phyloP scores from a whole-genome alignment of 1,139 yeast species.

The Magnusiomyces suaveolens region DNA sequence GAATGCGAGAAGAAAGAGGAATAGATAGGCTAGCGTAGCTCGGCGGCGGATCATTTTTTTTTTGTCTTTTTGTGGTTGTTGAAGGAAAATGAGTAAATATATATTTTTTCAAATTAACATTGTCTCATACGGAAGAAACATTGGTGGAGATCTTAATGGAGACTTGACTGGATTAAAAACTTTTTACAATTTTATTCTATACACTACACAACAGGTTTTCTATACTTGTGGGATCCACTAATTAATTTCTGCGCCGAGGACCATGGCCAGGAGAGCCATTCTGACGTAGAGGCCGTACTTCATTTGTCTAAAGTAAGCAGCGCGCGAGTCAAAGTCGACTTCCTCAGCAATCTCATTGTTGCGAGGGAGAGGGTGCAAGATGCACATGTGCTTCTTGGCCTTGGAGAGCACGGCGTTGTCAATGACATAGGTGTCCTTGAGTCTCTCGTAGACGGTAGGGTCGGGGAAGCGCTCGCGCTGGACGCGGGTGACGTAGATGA shows the following conservation, averaged over 20 bases:
- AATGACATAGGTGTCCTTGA: conserved; percentile 85
- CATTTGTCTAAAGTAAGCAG: conserved; percentile 99
- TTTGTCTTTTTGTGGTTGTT: too few relatives aligned
- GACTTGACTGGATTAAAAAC: too few relatives aligned
- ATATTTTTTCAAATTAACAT: too few relatives aligned
- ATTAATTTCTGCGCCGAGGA: conserved; percentile 53
- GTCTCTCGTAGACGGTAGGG: conserved; percentile 66
- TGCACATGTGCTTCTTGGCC: conserved; percentile 97
- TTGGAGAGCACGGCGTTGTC: conserved; percentile 83
- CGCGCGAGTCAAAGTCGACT: conserved; percentile 98
- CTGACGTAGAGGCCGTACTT: conserved; percentile 95
- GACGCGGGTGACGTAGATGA: conserved; percentile 93
- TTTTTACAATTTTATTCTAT: too few relatives aligned
- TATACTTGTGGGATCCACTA: too few relatives aligned
- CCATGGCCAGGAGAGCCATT: conserved; percentile 98
- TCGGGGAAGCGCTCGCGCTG: conserved; percentile 91
- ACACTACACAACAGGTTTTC: too few relatives aligned
- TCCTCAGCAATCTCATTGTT: conserved; percentile 93
- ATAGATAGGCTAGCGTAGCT: too few relatives aligned
- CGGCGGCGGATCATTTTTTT: too few relatives aligned
- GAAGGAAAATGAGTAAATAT: too few relatives aligned
- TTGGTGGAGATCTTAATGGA: too few relatives aligned
- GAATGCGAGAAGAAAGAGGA: too few relatives aligned
- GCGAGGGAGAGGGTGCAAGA: conserved; percentile 98
- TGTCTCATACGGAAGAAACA: too few relatives aligned